These are phyloP conservation scores for Penicillium soppii DNA, from an alignment of 495 filamentous ascomycete species.

Conservation along the genomic window DNA sequence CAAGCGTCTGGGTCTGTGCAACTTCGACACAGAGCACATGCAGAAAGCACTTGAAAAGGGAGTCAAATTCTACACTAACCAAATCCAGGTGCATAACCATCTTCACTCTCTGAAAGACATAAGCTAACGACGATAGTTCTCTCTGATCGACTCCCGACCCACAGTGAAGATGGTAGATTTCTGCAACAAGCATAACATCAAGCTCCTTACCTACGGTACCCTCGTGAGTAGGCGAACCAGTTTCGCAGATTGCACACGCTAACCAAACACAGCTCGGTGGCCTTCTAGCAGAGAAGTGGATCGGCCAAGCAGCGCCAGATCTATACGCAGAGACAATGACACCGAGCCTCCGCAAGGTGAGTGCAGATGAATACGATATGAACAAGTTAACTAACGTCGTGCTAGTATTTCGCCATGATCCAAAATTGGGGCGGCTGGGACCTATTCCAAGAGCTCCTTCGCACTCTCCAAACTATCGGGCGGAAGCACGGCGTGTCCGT, in stretches of 20 bases:
- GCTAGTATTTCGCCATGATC: constrained; percentile 44
- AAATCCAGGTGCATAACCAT: constrained; percentile 35
- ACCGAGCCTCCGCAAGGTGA: constrained; percentile 38
- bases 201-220: constrained; percentile 45
- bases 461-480: constrained; percentile 20
- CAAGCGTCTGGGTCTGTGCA: constrained; percentile 38
- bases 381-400: not conserved
- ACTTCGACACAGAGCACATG: constrained; percentile 41
- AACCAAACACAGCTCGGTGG: constrained; percentile 33
- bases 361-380: not conserved
- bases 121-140: constrained; percentile 27
- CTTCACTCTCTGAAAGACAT: not conserved
- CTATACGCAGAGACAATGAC: constrained; percentile 37
- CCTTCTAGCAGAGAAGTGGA: constrained; percentile 41
- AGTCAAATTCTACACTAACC: constrained; percentile 35
- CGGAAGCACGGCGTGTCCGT: constrained; percentile 30
- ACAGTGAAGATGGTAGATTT: constrained; percentile 35
- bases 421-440: constrained; percentile 27
- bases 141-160: constrained; percentile 35
- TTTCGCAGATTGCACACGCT: not conserved
- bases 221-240: constrained; percentile 13
- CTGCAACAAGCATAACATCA: constrained; percentile 37
- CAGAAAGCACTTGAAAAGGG: constrained; percentile 32
- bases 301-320: constrained; percentile 31
- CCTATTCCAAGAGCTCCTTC: constrained; percentile 27